Conservation (phyloP, 2,329 filamentous ascomycete genomes). For the Pseudogymnoascus destructans region DNA sequence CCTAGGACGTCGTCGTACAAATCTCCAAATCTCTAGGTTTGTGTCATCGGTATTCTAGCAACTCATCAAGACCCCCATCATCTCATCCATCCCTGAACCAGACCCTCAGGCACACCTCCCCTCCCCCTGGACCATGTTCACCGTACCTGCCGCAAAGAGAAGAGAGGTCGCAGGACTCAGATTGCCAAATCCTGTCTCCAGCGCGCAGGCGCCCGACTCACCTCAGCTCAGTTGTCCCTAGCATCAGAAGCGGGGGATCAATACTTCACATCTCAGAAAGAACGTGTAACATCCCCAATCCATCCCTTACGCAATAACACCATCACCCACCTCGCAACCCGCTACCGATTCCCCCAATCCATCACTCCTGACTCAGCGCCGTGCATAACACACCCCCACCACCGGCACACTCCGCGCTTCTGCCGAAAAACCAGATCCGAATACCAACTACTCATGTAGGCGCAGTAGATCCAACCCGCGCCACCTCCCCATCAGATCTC, state of each 20-base stretch:
- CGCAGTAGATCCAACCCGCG: slow-evolving; percentile 1
- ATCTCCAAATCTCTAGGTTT: neutral
- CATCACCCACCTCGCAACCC: neutral
- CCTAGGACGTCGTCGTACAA: neutral
- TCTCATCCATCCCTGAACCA: neutral
- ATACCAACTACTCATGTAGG: neutral
- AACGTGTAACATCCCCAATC: neutral
- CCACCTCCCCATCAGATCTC: neutral
- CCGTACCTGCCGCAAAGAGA: neutral
- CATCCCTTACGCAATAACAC: neutral
- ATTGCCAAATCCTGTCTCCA: neutral
- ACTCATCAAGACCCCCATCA: neutral
- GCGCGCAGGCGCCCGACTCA: neutral
- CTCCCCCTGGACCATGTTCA: neutral
- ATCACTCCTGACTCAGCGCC: neutral
- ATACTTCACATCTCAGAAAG: neutral
- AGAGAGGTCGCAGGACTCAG: neutral
- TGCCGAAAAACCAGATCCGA: neutral
- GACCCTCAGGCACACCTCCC: neutral
- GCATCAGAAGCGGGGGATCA: neutral
- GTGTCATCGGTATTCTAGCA: neutral
- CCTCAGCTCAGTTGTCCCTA: neutral
- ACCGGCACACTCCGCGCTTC: neutral
- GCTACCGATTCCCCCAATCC: neutral
- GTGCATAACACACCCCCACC: neutral